phyloP scores from a whole-genome alignment of 495 filamentous ascomycete species.

The Hypomontagnella monticulosa region DNA sequence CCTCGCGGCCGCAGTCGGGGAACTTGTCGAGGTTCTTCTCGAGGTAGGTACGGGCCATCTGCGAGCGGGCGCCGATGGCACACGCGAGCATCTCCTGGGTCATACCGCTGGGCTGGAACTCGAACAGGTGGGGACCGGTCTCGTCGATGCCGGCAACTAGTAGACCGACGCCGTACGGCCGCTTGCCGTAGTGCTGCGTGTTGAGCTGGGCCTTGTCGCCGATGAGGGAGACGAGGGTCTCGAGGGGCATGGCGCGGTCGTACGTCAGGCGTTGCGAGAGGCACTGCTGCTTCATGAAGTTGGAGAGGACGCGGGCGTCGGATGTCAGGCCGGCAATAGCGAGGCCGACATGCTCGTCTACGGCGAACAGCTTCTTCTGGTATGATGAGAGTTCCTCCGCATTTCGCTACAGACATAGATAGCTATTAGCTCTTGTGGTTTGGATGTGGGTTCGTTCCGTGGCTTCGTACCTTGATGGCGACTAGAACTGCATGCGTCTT shows the following conservation, averaged over 20 bases:
- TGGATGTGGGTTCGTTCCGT: neutral
- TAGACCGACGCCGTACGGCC: slow-evolving; percentile 95
- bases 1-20: slow-evolving; percentile 73
- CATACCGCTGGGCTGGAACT: slow-evolving; percentile 96
- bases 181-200: slow-evolving; percentile 96
- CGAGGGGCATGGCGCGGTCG: slow-evolving; percentile 88
- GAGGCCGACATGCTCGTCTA: slow-evolving; percentile 95
- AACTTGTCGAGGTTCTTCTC: slow-evolving; percentile 91
- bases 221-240: slow-evolving; percentile 87
- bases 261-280: slow-evolving; percentile 95
- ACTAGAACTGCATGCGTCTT: slow-evolving; percentile 97
- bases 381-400: slow-evolving; percentile 99
- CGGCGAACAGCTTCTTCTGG: slow-evolving; percentile 98
- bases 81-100: slow-evolving; percentile 96
- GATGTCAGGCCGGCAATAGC: slow-evolving; percentile 97
- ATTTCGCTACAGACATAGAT: slow-evolving; percentile 73
- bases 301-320: slow-evolving; percentile 98
- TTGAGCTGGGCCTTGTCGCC: slow-evolving; percentile 96
- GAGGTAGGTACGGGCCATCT: slow-evolving; percentile 97
- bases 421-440: slow-evolving; percentile 13
- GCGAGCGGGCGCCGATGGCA: slow-evolving; percentile 92
- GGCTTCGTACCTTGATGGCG: slow-evolving; percentile 85
- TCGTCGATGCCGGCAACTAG: slow-evolving; percentile 95
- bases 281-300: slow-evolving; percentile 99
- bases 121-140: slow-evolving; percentile 92